Evolutionary conservation across 495 filamentous ascomycete genomes (phyloP), one percentile per base, ranked within the genome.

Genomic region (Annulohypoxylon bovei): DNA sequence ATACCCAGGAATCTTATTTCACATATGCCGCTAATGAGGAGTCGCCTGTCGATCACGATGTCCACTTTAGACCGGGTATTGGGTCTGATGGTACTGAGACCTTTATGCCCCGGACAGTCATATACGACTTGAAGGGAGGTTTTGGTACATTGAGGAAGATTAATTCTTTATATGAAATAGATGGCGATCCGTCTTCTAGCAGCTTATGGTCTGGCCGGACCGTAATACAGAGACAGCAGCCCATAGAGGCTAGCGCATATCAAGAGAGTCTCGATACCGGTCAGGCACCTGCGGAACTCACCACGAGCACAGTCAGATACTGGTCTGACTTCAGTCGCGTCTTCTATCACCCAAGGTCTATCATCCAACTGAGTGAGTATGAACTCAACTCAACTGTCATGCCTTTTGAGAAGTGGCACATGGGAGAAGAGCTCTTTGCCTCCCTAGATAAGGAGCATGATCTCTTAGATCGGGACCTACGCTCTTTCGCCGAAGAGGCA

Each of bases 1-100:
- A 99, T 73, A 85, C 93, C 27, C 95, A 98, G 93, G 96, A 99
- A 84, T 97, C 95, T 9, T 99, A 99, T 80, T 99, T 99, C 77
- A 97, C 95, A 23, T 98, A 97, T 76, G 82, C 85, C 8, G 86
- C 85, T 32, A 82, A 89, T 30, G 81, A 88, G 53, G 84, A 88
- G 64, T 92, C 93, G 22, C 85, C 86, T 0, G 80, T 99, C 63
- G 88, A 99, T 74, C 95, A 98, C 83, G 92, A 98, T 78, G 85
- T 98, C 54, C 92, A 96, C 76, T 99, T 97, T 77, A 87, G 94
- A 37, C 87, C 92, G 1, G 95, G 95, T n/a, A 77, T 97, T 46
- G 92, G 92, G 12, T 88, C 89, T 35, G 92, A 93, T 70, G 90
- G 91, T 14, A 83, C 90, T 12, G 95, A 99, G 73, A 99, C 95